Evolutionary conservation across 305 asterid genomes (phyloP), one percentile per base, ranked within the genome.

Genomic region (Fraxinus angustifolia): DNA sequence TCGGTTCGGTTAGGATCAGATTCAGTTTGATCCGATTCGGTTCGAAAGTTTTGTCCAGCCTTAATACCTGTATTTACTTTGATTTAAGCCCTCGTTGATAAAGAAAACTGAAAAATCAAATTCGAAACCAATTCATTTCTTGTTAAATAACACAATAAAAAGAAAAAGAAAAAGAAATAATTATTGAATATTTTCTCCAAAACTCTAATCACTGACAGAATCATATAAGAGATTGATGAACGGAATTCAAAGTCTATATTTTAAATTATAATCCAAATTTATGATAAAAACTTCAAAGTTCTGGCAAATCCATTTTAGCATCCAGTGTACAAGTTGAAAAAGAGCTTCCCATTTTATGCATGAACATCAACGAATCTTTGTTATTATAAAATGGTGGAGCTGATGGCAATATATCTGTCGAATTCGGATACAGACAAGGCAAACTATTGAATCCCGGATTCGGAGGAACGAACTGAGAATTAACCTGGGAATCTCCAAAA

Each of bases 301-400:
- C 82, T 21, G 84, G 85, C 30, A 87, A 67, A 53, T 85, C 86
- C 33, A 70, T 83, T 83, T 81, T 76, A 70, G 73, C 76, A 19
- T 80, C 87, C 62, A 84, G 30, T 34, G 83, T 70, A 11, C 83
- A 71, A 21, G 84, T 73, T 19, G 88, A 48, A 21, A 78, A 58
- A 2, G 86, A 82, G 56, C 75, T 87, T 75, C 82, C 78, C 19
- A 86, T 79, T 56, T 80, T 68, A 4, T 81, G 86, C 85, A 82
- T 78, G 34, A 48, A 82, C 75, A 81, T 78, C 45, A 86, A 75
- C 0, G 89, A 79, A 65, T 84, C 88, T 0, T 83, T 53, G 50
- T 79, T 73, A 45, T 70, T 83, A 79, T 73, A 60, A 14, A 82
- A 73, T 2, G 82, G 83, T 26, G 71, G 84, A 68, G 79, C 28